Evolutionary conservation across 176 grass and related monocot species (phyloP).

Genomic region (Pharus latifolius): DNA sequence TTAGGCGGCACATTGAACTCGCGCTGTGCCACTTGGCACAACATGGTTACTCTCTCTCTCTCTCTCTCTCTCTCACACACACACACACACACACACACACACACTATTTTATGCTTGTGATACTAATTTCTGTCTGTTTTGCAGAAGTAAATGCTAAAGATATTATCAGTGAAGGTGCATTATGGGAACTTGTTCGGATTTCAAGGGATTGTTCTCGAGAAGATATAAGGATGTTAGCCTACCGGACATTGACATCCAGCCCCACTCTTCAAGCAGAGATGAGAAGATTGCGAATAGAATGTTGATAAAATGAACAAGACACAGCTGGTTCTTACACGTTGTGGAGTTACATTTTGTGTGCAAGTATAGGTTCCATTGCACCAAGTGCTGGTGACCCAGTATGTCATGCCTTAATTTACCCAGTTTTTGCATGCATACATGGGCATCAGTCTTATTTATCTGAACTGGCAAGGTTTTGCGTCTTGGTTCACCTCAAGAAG

Average conservation of each 20-base stretch:
- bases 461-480: not conserved
- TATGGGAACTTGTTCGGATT: slow-evolving; percentile 97
- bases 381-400: slow-evolving; percentile 10
- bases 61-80: not conserved
- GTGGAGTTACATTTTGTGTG: not conserved
- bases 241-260: slow-evolving; percentile 74
- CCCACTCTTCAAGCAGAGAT: slow-evolving; percentile 78
- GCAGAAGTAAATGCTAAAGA: slow-evolving; percentile 89
- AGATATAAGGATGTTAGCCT: slow-evolving; percentile 80
- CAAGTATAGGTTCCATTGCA: not conserved
- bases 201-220: slow-evolving; percentile 93
- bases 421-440: not conserved
- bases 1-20: slow-evolving; percentile 91
- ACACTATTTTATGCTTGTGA: not conserved
- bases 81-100: not conserved
- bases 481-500: not conserved
- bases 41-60: slow-evolving; percentile 42
- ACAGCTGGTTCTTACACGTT: not conserved
- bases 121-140: slow-evolving; percentile 9
- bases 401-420: not conserved
- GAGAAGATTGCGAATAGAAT: slow-evolving; percentile 77
- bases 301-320: slow-evolving; percentile 28
- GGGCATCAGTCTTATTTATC: not conserved
- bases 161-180: slow-evolving; percentile 71
- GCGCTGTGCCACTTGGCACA: slow-evolving; percentile 95